Evolutionary conservation across 78 protist genomes (phyloP), one percentile per base, ranked within the genome.

Genomic region (Dictyostelium purpureum): DNA sequence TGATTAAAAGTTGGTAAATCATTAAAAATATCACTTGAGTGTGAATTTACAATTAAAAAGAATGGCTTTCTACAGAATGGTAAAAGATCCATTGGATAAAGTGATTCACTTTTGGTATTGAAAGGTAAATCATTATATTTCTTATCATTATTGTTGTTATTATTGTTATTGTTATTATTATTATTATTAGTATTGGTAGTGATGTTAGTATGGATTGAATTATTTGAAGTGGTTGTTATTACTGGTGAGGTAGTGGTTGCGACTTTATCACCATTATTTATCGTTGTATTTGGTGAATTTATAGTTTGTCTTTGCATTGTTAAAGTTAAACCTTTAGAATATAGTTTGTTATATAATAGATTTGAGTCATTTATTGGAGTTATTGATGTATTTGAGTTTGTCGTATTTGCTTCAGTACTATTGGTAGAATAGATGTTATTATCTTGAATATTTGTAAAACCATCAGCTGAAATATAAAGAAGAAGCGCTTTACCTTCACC

Each of bases 51-150:
- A 57, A 85, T 85, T 52, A 85, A 85, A 73, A 85, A 85, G 81
- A 85, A 85, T 57, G 91, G 91, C 61, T 73, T 85, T 73, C 91
- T 85, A 28, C 74, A 73, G 66, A 59, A 85, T 71, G 91, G 91
- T 21, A 85, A 21, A 4, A 85, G 21, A 73, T 85, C 91, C 42
- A 85, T 45, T 51, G 91, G 91, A 73, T 85, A 85, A 19, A 85
- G 24, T 59, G 81, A 49, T 38, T 85, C 91, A 24, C 19, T 51
- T 37, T 52, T 70, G 24, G 74, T 65, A 70, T 54, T 42, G 19
- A 38, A 43, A 11, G 78, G 45, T 43, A 33, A 3, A 14, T 71
- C 61, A 71, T 71, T 71, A 71, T 71, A 71, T 71, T 71, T 71
- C 7, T 57, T 40, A 16, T 19, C 56, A 18, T 0, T 47, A 49